Evolutionary conservation across 1,284 basidiomycete species (phyloP).

Genomic region (Pseudozyma sp.): DNA sequence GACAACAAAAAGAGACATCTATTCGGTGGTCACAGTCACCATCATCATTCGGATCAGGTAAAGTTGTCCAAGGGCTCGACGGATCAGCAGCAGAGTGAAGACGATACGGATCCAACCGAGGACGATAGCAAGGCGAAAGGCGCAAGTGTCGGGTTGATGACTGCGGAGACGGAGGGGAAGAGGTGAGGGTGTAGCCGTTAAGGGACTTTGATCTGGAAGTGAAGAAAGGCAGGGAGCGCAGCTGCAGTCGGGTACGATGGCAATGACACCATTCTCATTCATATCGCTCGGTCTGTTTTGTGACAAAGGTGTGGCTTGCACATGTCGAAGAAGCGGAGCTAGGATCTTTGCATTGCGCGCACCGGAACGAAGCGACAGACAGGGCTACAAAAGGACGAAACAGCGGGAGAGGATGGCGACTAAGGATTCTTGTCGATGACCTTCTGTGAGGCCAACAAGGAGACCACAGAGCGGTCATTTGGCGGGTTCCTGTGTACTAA

Average conservation of each 20-base stretch:
- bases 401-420: neutral
- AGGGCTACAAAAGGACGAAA: neutral
- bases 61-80: constrained; percentile 12
- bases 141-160: neutral
- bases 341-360: too few species aligned
- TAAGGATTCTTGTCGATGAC: too few species aligned
- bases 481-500: neutral
- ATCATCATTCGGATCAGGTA: constrained; percentile 20
- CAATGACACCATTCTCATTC: neutral
- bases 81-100: constrained; percentile 11
- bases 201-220: neutral
- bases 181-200: neutral
- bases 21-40: neutral
- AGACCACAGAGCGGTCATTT: neutral
- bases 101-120: constrained; percentile 24
- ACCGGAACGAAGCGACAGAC: neutral
- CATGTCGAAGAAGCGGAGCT: neutral
- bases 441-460: neutral
- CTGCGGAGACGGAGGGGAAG: neutral
- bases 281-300: neutral
- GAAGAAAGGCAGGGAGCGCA: neutral
- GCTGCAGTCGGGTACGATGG: neutral
- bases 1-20: constrained; percentile 28
- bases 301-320: neutral
- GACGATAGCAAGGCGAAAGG: constrained; percentile 9